Percentiles rank a stretch among this genome's conserved stretches.
Evolutionary conservation across 1,284 basidiomycete species (phyloP).

Genomic region (Austroboletus novae-zelandiae): DNA sequence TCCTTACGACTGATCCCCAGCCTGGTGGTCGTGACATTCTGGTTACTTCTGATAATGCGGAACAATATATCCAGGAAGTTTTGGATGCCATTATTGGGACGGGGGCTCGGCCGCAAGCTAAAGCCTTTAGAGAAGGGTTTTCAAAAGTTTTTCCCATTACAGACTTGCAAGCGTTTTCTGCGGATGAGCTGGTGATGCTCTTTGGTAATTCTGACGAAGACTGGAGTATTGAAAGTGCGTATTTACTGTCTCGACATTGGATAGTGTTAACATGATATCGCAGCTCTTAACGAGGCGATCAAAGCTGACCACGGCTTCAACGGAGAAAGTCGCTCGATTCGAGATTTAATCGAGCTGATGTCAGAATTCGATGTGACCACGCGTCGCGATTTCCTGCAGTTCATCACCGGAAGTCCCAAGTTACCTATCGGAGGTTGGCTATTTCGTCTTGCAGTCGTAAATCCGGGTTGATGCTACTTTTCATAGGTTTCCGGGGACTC

Average conservation of each 20-base stretch:
- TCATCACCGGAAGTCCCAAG: conserved; percentile 95
- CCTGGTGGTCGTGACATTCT: conserved; percentile 74
- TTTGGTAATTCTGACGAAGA: conserved; percentile 96
- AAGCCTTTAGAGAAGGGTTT: conserved; percentile 88
- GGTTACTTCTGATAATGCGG: conserved; percentile 84
- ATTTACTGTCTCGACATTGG: neutral
- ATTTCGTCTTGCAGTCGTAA: conserved; percentile 1
- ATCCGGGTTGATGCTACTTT: neutral
- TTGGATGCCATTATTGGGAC: conserved; percentile 80
- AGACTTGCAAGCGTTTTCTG: conserved; percentile 89
- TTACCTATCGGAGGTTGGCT: conserved; percentile 85
- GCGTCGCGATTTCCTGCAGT: conserved; percentile 90
- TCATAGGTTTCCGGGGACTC: conserved; percentile 87
- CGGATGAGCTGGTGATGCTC: conserved; percentile 90
- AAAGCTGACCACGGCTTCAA: conserved; percentile 99
- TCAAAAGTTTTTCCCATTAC: conserved; percentile 92
- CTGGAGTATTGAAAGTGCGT: conserved; percentile 85
- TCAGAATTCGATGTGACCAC: conserved; percentile 70
- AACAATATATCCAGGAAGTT: conserved; percentile 84
- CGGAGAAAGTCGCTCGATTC: conserved; percentile 87
- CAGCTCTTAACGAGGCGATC: conserved; percentile 82
- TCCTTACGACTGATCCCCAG: conserved; percentile 35
- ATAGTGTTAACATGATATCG: conserved; percentile 7
- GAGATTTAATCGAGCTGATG: conserved; percentile 87
- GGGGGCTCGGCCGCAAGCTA: conserved; percentile 72